Percentiles rank a stretch among this genome's conserved stretches.
Evolutionary conservation across 106 monocot species (phyloP).

Genomic region (Dactylorhiza incarnata): DNA sequence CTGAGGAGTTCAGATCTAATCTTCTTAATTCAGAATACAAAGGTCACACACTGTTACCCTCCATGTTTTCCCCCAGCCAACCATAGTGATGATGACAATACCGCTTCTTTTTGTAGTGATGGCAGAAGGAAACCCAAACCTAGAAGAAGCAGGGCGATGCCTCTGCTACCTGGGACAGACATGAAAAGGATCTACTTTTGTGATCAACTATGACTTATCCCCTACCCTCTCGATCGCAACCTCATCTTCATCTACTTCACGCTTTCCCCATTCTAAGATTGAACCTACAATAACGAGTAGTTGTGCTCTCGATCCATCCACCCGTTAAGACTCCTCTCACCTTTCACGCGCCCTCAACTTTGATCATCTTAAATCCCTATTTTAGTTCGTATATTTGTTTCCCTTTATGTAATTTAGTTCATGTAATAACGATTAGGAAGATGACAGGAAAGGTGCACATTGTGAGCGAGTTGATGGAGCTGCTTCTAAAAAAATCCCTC

Average conservation of each 20-base stretch:
- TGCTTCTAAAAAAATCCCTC: no score
- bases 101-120: constrained; percentile 34
- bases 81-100: constrained; percentile 54
- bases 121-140: constrained; percentile 23
- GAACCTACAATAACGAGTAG: constrained; percentile 91
- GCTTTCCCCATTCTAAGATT: constrained; percentile 93
- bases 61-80: no score
- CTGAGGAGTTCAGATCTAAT: no score
- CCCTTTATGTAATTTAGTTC: background rate
- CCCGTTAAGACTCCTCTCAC: constrained; percentile 81
- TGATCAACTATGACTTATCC: constrained; percentile 92
- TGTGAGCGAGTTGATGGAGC: constrained; percentile 90
- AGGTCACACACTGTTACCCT: no score
- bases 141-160: constrained; percentile 21
- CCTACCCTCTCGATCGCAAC: constrained; percentile 87
- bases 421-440: constrained; percentile 37
- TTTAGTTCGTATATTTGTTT: background rate
- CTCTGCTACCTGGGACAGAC: constrained; percentile 87
- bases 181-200: constrained; percentile 97
- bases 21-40: no score
- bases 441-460: constrained; percentile 93
- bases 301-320: constrained; percentile 84
- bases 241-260: constrained; percentile 97
- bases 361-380: background rate
- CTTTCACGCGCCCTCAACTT: constrained; percentile 49